Conservation (phyloP, 192 early-diverging fungal genomes). For the Coemansia sp. region DNA sequence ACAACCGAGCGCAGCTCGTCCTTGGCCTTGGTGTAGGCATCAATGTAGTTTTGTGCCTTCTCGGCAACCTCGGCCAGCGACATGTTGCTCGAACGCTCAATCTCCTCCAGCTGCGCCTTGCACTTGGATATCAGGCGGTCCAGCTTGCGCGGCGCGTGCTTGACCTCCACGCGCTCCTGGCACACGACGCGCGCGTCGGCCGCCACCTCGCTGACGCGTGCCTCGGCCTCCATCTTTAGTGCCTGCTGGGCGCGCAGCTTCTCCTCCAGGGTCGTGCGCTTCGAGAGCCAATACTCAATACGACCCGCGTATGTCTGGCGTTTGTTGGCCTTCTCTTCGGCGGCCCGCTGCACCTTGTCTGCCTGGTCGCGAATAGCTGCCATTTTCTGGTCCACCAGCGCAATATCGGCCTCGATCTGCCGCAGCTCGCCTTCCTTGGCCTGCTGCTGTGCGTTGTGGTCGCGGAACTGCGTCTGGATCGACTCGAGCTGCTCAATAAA, state of each 20-base stretch:
- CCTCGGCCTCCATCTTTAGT: slow-evolving; percentile 23
- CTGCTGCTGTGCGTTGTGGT: slow-evolving; percentile 48
- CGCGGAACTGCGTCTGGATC: slow-evolving; percentile 60
- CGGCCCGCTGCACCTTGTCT: slow-evolving; percentile 24
- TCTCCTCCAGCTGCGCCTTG: slow-evolving; percentile 53
- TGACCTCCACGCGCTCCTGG: slow-evolving; percentile 60
- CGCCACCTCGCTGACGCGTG: slow-evolving; percentile 47
- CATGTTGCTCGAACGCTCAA: slow-evolving; percentile 59
- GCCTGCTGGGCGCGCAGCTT: slow-evolving; percentile 15
- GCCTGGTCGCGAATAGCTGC: slow-evolving; percentile 26
- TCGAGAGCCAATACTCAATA: slow-evolving; percentile 58
- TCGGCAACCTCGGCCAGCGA: slow-evolving; percentile 61
- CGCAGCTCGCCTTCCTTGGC: slow-evolving; percentile 45
- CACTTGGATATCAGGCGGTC: slow-evolving; percentile 62
- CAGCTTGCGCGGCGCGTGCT: slow-evolving; percentile 46
- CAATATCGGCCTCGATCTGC: slow-evolving; percentile 16
- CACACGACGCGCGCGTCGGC: slow-evolving; percentile 57
- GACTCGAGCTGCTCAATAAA: slow-evolving; percentile 55
- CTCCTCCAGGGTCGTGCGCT: slow-evolving; percentile 40
- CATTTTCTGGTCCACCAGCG: slow-evolving; percentile 34
- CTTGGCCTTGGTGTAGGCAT: slow-evolving; percentile 58
- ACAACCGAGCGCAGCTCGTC: too few relatives aligned
- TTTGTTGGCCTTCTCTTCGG: slow-evolving; percentile 31
- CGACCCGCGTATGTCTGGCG: slow-evolving; percentile 35
- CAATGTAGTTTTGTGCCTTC: slow-evolving; percentile 52